Evolutionary conservation across 192 early-diverging fungal genomes (phyloP).

Genomic region (Dissophora ornata): DNA sequence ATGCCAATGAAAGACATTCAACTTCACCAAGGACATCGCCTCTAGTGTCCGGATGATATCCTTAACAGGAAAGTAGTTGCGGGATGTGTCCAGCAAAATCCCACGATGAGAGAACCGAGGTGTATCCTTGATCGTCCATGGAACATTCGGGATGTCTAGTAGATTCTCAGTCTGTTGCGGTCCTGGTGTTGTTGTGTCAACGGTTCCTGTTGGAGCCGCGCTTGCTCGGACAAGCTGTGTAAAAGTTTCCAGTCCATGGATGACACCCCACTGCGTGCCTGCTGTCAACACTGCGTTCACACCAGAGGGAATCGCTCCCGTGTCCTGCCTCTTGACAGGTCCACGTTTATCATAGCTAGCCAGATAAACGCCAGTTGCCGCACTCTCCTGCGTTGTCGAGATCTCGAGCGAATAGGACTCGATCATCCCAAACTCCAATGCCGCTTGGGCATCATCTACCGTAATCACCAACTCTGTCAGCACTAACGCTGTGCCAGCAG

Average conservation of each 20-base stretch:
- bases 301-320: not conserved
- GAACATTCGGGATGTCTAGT: constrained; percentile 38
- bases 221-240: constrained; percentile 25
- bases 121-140: constrained; percentile 65
- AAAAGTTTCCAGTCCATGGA: constrained; percentile 38
- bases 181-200: not conserved
- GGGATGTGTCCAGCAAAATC: constrained; percentile 77
- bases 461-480: constrained; percentile 19
- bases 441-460: constrained; percentile 17
- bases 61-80: constrained; percentile 75
- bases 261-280: constrained; percentile 33
- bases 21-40: constrained; percentile 82
- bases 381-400: not conserved
- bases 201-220: not conserved
- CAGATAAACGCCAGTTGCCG: not conserved
- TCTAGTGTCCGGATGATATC: constrained; percentile 77
- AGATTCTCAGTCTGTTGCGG: constrained; percentile 1
- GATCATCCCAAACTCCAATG: constrained; percentile 27
- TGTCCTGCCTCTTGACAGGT: no score
- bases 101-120: constrained; percentile 78
- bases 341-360: no score
- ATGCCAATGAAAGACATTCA: constrained; percentile 90
- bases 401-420: constrained; percentile 40
- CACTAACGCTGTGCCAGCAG: no score
- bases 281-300: constrained; percentile 13